phyloP scores from a whole-genome alignment of 495 filamentous ascomycete genomes.

The Parachaetomium inaequale region DNA sequence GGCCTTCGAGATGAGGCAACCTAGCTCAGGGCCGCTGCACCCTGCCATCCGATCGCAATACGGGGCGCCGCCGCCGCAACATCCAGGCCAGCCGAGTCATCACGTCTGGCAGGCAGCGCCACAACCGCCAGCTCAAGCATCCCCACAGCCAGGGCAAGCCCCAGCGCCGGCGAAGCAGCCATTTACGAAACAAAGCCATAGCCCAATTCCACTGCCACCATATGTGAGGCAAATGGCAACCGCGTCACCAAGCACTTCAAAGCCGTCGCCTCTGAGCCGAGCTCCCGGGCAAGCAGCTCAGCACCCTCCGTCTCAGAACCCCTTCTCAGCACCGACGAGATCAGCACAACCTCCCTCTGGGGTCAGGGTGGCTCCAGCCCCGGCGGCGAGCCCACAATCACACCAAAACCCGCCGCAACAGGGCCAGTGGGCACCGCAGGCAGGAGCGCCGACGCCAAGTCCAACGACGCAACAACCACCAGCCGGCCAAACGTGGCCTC shows the following conservation, averaged over 20 bases:
- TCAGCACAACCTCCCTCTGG: neutral
- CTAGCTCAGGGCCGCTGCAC: slow-evolving; percentile 34
- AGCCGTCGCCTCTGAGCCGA: slow-evolving; percentile 16
- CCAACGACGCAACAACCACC: slow-evolving; percentile 2
- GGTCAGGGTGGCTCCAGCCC: neutral
- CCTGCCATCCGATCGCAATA: slow-evolving; percentile 48
- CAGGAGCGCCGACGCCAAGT: neutral
- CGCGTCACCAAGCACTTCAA: neutral
- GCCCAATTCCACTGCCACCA: slow-evolving; percentile 33
- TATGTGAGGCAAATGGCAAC: slow-evolving; percentile 27
- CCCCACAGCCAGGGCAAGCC: neutral
- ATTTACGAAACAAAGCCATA: slow-evolving; percentile 33
- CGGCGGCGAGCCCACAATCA: neutral
- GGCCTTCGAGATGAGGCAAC: slow-evolving; percentile 19
- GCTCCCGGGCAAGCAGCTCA: slow-evolving; percentile 14
- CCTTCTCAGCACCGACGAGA: neutral
- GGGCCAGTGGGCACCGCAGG: neutral
- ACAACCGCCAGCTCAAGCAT: slow-evolving; percentile 1
- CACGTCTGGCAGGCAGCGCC: slow-evolving; percentile 23
- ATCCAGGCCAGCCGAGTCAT: slow-evolving; percentile 10
- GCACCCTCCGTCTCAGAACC: neutral
- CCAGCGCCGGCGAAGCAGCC: slow-evolving; percentile 3
- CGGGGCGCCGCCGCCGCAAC: slow-evolving; percentile 32
- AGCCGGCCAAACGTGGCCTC: neutral
- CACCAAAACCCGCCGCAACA: neutral